phyloP scores from a whole-genome alignment of 164 flowering plant species.

The Stephania japonica region DNA sequence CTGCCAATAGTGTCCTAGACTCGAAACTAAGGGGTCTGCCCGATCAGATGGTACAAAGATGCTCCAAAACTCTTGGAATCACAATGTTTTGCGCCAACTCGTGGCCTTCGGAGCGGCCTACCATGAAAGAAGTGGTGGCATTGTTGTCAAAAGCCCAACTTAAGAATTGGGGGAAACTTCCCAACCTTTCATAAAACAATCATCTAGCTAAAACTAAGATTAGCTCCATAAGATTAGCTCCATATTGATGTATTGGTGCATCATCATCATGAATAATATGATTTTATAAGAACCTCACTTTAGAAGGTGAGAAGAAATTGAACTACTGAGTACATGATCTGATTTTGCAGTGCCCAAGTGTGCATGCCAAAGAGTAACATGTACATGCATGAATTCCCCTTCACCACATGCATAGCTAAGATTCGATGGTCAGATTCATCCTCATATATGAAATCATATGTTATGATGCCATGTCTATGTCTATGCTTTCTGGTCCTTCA shows the following conservation, averaged over 20 bases:
- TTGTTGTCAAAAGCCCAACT: slow-evolving; percentile 74
- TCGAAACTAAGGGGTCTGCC: slow-evolving; percentile 70
- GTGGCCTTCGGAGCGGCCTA: slow-evolving; percentile 79
- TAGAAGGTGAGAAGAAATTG: background rate
- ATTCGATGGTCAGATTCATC: background rate
- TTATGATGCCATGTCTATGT: slow-evolving; percentile 8
- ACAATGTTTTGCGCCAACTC: slow-evolving; percentile 93
- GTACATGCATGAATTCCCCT: slow-evolving; percentile 7
- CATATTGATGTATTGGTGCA: background rate
- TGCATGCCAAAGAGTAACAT: slow-evolving; percentile 13
- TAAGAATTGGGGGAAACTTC: slow-evolving; percentile 92
- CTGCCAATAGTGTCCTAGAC: slow-evolving; percentile 67
- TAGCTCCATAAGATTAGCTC: slow-evolving; percentile 22
- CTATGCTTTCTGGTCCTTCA: slow-evolving; percentile 6
- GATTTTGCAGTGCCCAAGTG: slow-evolving; percentile 12
- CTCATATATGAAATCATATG: too few species aligned
- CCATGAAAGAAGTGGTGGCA: slow-evolving; percentile 97
- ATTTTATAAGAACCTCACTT: background rate
- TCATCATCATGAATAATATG: background rate
- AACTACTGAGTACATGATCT: slow-evolving; percentile 1
- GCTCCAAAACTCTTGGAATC: slow-evolving; percentile 89
- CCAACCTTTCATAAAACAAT: slow-evolving; percentile 80
- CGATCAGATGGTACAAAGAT: slow-evolving; percentile 81
- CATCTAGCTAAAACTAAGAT: slow-evolving; percentile 59
- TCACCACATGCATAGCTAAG: slow-evolving; percentile 17